Percentiles rank a stretch among this genome's conserved stretches.
These are phyloP conservation scores for Nectriaceae sp. DNA, from an alignment of 2,329 filamentous ascomycete species.

Conservation along the genomic window DNA sequence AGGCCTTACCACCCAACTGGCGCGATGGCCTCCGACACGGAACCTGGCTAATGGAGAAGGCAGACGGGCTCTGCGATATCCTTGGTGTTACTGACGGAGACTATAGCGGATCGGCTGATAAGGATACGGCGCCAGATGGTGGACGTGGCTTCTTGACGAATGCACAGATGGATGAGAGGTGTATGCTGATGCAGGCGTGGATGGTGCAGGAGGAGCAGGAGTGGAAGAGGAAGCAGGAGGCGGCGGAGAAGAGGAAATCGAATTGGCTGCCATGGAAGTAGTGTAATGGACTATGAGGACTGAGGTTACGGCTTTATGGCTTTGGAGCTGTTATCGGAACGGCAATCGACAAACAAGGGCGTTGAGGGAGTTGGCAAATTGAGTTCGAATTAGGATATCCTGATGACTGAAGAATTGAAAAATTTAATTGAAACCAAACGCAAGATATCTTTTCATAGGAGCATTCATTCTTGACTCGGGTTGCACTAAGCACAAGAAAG, in stretches of 20 bases:
- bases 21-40: constrained; percentile 46
- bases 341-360: too few species aligned
- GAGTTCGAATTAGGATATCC: too few species aligned
- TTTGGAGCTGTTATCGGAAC: too few species aligned
- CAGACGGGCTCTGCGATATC: constrained; percentile 40
- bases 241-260: constrained; percentile 18
- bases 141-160: constrained; percentile 40
- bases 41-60: constrained; percentile 47
- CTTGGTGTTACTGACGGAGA: constrained; percentile 38
- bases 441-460: too few species aligned
- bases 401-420: too few species aligned
- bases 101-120: constrained; percentile 38
- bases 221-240: constrained; percentile 26
- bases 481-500: too few species aligned
- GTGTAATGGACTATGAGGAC: too few species aligned
- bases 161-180: constrained; percentile 38
- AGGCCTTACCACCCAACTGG: constrained; percentile 49
- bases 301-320: too few species aligned
- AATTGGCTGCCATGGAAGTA: constrained; percentile 24
- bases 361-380: too few species aligned
- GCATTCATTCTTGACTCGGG: too few species aligned
- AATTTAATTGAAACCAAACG: too few species aligned
- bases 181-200: constrained; percentile 34
- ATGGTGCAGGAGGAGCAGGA: constrained; percentile 32
- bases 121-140: constrained; percentile 44